Conservation (phyloP, 192 early-diverging fungal species). For the Piromyces finnis region DNA sequence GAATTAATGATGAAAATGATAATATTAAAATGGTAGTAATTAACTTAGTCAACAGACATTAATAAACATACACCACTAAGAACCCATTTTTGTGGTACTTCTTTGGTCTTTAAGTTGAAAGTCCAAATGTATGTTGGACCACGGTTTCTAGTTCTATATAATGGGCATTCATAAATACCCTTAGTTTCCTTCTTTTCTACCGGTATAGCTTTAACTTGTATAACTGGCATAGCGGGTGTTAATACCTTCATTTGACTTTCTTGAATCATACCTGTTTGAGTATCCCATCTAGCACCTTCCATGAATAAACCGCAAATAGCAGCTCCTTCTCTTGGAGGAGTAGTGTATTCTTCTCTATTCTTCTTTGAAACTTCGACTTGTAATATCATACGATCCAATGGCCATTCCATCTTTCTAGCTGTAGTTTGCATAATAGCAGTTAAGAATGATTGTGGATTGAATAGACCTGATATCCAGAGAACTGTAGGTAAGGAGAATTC, state of each 20-base stretch:
- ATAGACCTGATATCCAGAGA: constrained; percentile 39
- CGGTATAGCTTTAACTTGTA: constrained; percentile 43
- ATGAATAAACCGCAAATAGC: constrained; percentile 43
- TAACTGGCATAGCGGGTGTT: constrained; percentile 44
- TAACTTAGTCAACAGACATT: neutral
- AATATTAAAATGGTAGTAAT: no score
- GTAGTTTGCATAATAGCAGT: constrained; percentile 55
- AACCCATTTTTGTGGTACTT: constrained; percentile 42
- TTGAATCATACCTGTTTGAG: constrained; percentile 40
- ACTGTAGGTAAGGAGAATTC: constrained; percentile 42
- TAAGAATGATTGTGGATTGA: constrained; percentile 52
- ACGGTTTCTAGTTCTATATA: constrained; percentile 36
- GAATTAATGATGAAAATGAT: no score
- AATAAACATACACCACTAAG: constrained; percentile 36
- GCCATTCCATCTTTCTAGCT: constrained; percentile 46
- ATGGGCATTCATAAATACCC: constrained; percentile 44
- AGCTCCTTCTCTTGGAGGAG: constrained; percentile 39
- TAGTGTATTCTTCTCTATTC: constrained; percentile 35
- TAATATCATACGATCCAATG: constrained; percentile 39
- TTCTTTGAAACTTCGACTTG: constrained; percentile 48
- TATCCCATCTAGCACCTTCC: constrained; percentile 50
- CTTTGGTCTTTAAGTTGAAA: constrained; percentile 47
- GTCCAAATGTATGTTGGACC: constrained; percentile 50
- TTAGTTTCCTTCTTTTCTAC: constrained; percentile 46
- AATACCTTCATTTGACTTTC: constrained; percentile 41